phyloP scores from a whole-genome alignment of 2,329 filamentous ascomycete genomes.

The Dothistroma pini region DNA sequence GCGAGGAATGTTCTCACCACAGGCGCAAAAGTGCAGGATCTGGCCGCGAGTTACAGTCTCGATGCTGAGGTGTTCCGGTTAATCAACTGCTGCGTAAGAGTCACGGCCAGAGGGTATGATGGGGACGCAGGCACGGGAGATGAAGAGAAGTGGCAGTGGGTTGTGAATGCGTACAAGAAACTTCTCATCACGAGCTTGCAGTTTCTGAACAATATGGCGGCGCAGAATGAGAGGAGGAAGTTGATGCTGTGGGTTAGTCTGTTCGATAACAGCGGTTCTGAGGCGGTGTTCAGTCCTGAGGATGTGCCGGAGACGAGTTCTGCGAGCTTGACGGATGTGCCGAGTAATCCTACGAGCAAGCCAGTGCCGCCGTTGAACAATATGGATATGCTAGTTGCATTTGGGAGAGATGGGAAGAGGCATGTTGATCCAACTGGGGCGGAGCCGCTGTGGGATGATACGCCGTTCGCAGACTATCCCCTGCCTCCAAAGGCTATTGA shows the following conservation, averaged over 20 bases:
- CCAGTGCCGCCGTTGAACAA: slow-evolving; percentile 26
- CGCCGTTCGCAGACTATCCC: slow-evolving; percentile 22
- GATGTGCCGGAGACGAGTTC: slow-evolving; percentile 29
- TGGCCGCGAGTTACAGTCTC: slow-evolving; percentile 58
- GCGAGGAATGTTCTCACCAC: slow-evolving; percentile 60
- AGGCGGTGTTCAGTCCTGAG: slow-evolving; percentile 29
- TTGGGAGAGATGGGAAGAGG: slow-evolving; percentile 26
- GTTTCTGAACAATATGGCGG: slow-evolving; percentile 63
- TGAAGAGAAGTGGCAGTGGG: slow-evolving; percentile 63
- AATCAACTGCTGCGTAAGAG: slow-evolving; percentile 61
- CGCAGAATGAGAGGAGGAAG: slow-evolving; percentile 62
- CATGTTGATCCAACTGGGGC: slow-evolving; percentile 20
- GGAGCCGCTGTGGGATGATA: slow-evolving; percentile 25
- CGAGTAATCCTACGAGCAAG: slow-evolving; percentile 28
- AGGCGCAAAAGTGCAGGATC: slow-evolving; percentile 59
- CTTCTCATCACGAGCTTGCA: slow-evolving; percentile 63
- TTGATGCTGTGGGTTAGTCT: slow-evolving; percentile 63
- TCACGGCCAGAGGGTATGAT: slow-evolving; percentile 62
- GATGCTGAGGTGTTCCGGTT: slow-evolving; percentile 60
- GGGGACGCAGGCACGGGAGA: slow-evolving; percentile 59
- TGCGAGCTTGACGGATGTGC: slow-evolving; percentile 28
- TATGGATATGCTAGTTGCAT: slow-evolving; percentile 31
- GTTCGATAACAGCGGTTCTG: slow-evolving; percentile 48
- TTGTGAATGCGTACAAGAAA: slow-evolving; percentile 63
- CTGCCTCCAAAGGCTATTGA: slow-evolving; percentile 23